phyloP scores from a whole-genome alignment of 176 grass and related monocot genomes.

The Oryza punctata region DNA sequence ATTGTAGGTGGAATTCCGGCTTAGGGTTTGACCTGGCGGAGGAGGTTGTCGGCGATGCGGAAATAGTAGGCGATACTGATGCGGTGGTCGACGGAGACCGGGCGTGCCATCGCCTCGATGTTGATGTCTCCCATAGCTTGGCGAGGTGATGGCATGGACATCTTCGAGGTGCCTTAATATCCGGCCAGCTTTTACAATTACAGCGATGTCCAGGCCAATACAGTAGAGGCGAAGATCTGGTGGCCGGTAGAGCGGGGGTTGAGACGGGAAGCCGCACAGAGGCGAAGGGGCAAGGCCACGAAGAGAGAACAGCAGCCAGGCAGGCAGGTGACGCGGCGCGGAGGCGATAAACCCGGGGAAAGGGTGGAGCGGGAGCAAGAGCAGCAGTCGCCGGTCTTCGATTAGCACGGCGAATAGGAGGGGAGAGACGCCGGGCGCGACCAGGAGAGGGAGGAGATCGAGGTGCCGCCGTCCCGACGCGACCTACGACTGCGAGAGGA shows the following conservation, averaged over 20 bases:
- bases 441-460: neutral
- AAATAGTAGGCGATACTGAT: constrained; percentile 86
- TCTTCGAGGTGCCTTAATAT: constrained; percentile 12
- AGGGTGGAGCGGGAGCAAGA: neutral
- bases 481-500: no score
- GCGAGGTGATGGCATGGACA: constrained; percentile 26
- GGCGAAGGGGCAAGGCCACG: neutral
- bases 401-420: neutral
- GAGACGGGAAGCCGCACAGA: neutral
- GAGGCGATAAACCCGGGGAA: neutral
- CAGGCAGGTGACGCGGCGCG: neutral
- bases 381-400: neutral
- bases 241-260: neutral
- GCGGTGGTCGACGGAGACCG: constrained; percentile 75
- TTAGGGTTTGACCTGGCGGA: constrained; percentile 70
- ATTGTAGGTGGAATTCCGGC: constrained; percentile 17
- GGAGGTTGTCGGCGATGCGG: constrained; percentile 87
- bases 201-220: constrained; percentile 1
- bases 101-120: constrained; percentile 60
- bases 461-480: neutral
- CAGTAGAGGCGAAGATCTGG: neutral
- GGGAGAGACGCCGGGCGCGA: neutral
- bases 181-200: neutral
- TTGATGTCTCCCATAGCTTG: constrained; percentile 44
- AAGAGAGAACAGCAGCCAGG: neutral